These are phyloP conservation scores for Lophiostoma macrostomum DNA, from an alignment of 495 filamentous ascomycete species.

Conservation along the genomic window DNA sequence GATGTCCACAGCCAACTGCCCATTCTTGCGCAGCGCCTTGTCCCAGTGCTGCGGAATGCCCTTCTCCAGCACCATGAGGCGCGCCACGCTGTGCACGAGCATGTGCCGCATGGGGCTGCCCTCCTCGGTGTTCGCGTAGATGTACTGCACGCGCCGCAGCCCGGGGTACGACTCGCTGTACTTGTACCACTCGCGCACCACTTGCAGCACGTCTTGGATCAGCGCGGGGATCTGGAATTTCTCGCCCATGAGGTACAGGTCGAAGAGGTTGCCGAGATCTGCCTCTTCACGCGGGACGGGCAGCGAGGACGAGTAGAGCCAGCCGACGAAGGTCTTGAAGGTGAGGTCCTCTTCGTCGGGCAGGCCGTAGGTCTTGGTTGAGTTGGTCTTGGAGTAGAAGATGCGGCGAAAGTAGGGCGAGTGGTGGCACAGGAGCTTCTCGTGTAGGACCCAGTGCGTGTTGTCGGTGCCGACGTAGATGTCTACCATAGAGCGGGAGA, in stretches of 20 bases:
- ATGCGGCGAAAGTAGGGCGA: constrained; percentile 48
- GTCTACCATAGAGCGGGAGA: constrained; percentile 48
- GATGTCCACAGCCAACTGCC: constrained; percentile 50
- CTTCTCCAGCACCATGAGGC: constrained; percentile 42
- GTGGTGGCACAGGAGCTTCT: constrained; percentile 52
- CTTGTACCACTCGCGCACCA: constrained; percentile 46
- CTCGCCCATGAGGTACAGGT: constrained; percentile 49
- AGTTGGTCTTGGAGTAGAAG: constrained; percentile 42
- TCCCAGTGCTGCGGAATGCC: constrained; percentile 50
- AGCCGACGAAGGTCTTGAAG: constrained; percentile 49
- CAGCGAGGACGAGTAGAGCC: constrained; percentile 46
- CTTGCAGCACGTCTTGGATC: constrained; percentile 41
- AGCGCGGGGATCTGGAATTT: constrained; percentile 43
- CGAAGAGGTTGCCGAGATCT: constrained; percentile 44
- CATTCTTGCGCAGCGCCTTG: constrained; percentile 49
- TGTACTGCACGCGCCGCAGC: constrained; percentile 50
- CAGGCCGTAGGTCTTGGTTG: constrained; percentile 42
- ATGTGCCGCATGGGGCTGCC: constrained; percentile 49
- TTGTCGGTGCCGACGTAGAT: constrained; percentile 49
- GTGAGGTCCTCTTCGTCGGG: constrained; percentile 47
- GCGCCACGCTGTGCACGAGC: constrained; percentile 46
- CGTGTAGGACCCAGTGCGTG: constrained; percentile 49
- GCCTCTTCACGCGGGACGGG: constrained; percentile 43
- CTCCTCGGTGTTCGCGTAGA: constrained; percentile 48
- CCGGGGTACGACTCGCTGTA: constrained; percentile 47